Evolutionary conservation across 306 rosid genomes (phyloP), one percentile per base, ranked within the genome.

Genomic region (Vigna trinervia): DNA sequence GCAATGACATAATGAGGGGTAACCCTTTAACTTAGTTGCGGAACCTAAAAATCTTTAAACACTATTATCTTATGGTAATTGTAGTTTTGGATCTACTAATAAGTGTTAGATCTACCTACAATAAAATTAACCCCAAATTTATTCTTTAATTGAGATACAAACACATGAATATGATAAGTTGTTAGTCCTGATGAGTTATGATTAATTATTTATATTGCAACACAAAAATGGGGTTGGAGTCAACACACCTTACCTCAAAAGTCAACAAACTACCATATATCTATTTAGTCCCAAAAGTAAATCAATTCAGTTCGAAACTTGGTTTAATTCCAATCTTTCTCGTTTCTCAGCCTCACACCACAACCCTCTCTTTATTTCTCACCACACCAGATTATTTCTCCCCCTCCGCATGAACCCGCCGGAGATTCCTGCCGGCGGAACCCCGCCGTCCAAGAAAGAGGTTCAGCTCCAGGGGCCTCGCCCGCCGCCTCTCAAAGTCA

Each of bases 401-500:
- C 4, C 17, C 17, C 32, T 43, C 57, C 26, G 4, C n/a, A 89
- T 89, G 93, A 81, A 85, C 41, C 69, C 12, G 73, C 80, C 86
- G 70, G 83, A 53, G 23, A 23, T 20, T 39, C 34, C 84, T 12
- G 13, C 67, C 75, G 74, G 59, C 30, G 66, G 62, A 20, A 13
- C 84, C 12, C 75, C 86, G 19, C 76, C 89, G 3, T 65, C 64
- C 7, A 86, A 79, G 78, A 84, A 78, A 46, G 91, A 87, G 83
- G 10, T 86, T 63, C 93, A 85, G 17, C 82, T 92, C 28, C 92
- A 85, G 52, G 97, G 96, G 1, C 92, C 92, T 8, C 89, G 91
- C 2, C 93, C 92, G 0, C 72, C 88, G 4, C 88, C 86, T 1
- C 90, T 88, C 81, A 84, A 54, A 30, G 86, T 85, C 83, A 91